Conservation (phyloP, 768 basidiomycete species). For the Leccinum disarticulatum region DNA sequence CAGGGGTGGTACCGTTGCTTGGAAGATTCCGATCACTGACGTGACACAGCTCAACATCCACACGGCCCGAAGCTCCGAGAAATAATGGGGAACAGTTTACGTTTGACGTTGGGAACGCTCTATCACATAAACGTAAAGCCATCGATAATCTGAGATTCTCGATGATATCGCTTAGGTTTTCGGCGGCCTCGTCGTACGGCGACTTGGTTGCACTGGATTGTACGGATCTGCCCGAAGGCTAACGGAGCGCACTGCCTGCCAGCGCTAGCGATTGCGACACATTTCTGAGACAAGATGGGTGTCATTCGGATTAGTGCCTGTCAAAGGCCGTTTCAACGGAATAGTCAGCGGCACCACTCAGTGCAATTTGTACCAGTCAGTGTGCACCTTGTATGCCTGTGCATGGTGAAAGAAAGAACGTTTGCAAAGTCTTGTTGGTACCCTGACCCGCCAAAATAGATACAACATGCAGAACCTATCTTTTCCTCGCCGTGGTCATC, state of each 20-base stretch:
- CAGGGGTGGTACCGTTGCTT: no score
- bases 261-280: neutral
- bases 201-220: neutral
- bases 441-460: neutral
- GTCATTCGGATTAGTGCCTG: no score
- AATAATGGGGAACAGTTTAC: no score
- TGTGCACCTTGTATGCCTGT: neutral
- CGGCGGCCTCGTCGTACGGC: neutral
- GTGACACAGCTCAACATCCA: no score
- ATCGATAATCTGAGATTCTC: slow-evolving; percentile 40
- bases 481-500: slow-evolving; percentile 17
- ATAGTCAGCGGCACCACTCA: no score
- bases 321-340: no score
- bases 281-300: no score
- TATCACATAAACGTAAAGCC: neutral
- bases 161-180: slow-evolving; percentile 9
- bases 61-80: no score
- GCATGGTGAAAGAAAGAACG: neutral
- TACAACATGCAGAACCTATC: slow-evolving; percentile 8
- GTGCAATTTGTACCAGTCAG: neutral
- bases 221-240: neutral
- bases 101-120: no score
- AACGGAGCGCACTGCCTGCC: neutral
- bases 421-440: neutral
- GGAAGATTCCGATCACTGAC: no score